A percentile compares a stretch with the other conserved stretches of the same genome.
Evolutionary conservation across 2,329 filamentous ascomycete genomes (phyloP).

Genomic region (Arthrobotrys sinensis): DNA sequence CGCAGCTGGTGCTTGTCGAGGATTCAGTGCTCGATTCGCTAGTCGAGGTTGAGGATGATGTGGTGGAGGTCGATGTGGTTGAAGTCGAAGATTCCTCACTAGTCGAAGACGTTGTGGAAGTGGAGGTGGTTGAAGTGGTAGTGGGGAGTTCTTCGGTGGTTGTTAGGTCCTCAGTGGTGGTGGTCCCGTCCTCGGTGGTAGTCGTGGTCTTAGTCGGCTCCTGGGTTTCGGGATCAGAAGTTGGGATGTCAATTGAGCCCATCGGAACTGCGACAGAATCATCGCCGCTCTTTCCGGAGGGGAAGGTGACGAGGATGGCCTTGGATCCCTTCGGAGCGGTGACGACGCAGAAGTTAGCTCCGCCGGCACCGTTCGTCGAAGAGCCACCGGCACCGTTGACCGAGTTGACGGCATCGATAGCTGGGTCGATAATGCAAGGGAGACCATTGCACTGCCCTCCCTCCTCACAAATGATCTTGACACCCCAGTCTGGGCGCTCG

Average conservation of each 20-base stretch:
- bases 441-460: slow-evolving; percentile 78
- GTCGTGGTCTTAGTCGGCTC: slow-evolving; percentile 25
- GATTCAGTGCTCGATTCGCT: background rate
- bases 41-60: slow-evolving; percentile 21
- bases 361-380: slow-evolving; percentile 74
- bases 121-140: slow-evolving; percentile 36
- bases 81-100: slow-evolving; percentile 25
- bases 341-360: slow-evolving; percentile 81
- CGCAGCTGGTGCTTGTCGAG: slow-evolving; percentile 39
- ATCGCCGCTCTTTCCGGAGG: slow-evolving; percentile 38
- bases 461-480: slow-evolving; percentile 78
- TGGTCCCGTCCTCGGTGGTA: background rate
- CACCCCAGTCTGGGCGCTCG: slow-evolving; percentile 76
- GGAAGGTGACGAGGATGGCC: slow-evolving; percentile 78
- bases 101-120: slow-evolving; percentile 14
- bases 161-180: background rate
- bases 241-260: slow-evolving; percentile 29
- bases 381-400: slow-evolving; percentile 71
- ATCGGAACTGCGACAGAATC: slow-evolving; percentile 36
- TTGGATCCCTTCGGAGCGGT: slow-evolving; percentile 78
- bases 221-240: slow-evolving; percentile 26
- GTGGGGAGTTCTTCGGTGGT: slow-evolving; percentile 23
- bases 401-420: slow-evolving; percentile 72
- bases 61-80: slow-evolving; percentile 33
- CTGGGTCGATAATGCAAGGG: slow-evolving; percentile 81